Percentiles rank a stretch among this genome's conserved stretches.
Evolutionary conservation across 345 rosid genomes (phyloP).

Genomic region (Populus alba): DNA sequence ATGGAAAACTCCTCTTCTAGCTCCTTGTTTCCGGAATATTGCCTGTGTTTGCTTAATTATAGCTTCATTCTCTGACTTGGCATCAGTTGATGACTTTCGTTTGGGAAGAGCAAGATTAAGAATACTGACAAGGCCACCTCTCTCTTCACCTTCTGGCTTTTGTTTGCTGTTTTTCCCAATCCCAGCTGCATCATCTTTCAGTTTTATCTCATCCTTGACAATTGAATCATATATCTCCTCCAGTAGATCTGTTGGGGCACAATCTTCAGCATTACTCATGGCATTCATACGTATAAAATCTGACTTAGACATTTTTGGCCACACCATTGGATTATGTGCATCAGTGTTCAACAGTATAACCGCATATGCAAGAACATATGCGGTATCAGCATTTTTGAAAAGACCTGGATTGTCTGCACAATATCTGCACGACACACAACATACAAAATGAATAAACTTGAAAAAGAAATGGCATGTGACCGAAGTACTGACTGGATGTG

Average conservation of each 20-base stretch:
- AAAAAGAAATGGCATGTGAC: background rate
- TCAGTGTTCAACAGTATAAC: constrained; percentile 97
- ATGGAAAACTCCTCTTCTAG: constrained; percentile 83
- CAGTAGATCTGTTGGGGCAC: constrained; percentile 78
- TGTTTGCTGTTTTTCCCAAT: constrained; percentile 57
- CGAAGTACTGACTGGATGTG: background rate
- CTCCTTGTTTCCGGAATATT: constrained; percentile 78
- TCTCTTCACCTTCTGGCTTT: constrained; percentile 83
- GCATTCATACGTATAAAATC: constrained; percentile 90
- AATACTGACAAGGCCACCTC: constrained; percentile 82
- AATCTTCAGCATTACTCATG: constrained; percentile 66
- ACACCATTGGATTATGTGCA: constrained; percentile 93
- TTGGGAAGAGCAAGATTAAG: constrained; percentile 88
- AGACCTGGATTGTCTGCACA: constrained; percentile 95
- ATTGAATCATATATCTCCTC: constrained; percentile 95
- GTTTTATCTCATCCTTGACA: constrained; percentile 88
- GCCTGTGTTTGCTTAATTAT: constrained; percentile 92
- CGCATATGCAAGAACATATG: constrained; percentile 98
- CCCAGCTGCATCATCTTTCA: constrained; percentile 70
- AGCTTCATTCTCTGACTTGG: constrained; percentile 79
- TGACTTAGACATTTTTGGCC: constrained; percentile 95
- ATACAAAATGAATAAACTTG: background rate
- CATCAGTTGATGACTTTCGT: constrained; percentile 61
- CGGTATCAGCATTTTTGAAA: constrained; percentile 96
- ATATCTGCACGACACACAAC: constrained; percentile 56